Percentiles rank a stretch among this genome's conserved stretches.
phyloP scores from a whole-genome alignment of 2,329 filamentous ascomycete species.

The Hypoxylon sp. region DNA sequence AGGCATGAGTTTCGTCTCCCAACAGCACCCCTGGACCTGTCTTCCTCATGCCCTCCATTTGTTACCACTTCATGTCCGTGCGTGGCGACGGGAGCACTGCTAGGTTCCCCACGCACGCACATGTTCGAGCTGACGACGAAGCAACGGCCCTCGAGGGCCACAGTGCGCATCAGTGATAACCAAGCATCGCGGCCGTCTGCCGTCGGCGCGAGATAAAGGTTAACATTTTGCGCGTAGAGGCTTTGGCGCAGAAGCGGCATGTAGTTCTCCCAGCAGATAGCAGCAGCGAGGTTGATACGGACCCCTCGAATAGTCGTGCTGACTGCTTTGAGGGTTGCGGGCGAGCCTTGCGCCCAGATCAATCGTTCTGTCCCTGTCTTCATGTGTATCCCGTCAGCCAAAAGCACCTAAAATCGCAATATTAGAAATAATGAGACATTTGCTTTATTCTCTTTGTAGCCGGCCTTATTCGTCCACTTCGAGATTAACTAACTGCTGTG shows the following conservation, averaged over 20 bases:
- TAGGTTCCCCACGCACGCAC: conserved; percentile 73
- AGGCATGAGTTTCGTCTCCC: conserved; percentile 60
- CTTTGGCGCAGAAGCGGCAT: conserved; percentile 90
- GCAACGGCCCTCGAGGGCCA: conserved; percentile 85
- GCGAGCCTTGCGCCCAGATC: conserved; percentile 89
- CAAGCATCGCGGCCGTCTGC: conserved; percentile 88
- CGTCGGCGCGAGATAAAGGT: conserved; percentile 91
- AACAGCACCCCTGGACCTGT: neutral
- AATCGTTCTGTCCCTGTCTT: conserved; percentile 85
- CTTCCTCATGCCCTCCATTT: conserved; percentile 2
- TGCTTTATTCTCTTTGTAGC: neutral
- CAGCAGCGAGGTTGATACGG: conserved; percentile 83
- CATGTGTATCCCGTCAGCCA: conserved; percentile 17
- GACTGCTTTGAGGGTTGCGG: conserved; percentile 83
- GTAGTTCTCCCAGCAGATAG: conserved; percentile 98
- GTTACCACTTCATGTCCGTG: neutral
- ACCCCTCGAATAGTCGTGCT: conserved; percentile 84
- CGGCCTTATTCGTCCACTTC: neutral
- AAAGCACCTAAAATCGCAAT: neutral
- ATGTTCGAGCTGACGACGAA: conserved; percentile 92
- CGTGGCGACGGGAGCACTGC: conserved; percentile 66
- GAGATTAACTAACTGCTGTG: neutral
- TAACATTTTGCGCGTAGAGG: conserved; percentile 91
- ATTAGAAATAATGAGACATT: neutral
- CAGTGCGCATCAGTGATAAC: conserved; percentile 83